A percentile compares a stretch with the other conserved stretches of the same genome.
Conservation (phyloP, 306 rosid species). For the Nissolia schottii region DNA sequence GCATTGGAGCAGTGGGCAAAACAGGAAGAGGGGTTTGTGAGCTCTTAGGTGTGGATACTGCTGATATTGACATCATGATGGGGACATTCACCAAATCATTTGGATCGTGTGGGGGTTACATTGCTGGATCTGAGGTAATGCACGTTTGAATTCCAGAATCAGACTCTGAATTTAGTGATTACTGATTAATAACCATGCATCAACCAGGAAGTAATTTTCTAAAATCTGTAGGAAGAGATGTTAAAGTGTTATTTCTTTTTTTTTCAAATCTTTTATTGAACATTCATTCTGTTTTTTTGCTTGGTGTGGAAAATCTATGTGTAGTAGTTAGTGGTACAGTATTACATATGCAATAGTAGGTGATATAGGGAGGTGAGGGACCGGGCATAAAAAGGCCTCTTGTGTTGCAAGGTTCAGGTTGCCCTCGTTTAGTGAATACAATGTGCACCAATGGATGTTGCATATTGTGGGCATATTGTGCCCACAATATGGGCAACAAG, state of each 20-base stretch:
- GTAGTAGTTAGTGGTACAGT: background rate
- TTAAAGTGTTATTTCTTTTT: background rate
- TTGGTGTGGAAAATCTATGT: background rate
- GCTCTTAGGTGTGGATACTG: constrained; percentile 72
- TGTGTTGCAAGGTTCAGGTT: background rate
- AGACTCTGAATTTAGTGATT: background rate
- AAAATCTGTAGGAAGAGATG: background rate
- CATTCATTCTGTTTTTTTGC: background rate
- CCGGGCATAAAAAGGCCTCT: background rate
- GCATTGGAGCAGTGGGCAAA: constrained; percentile 86
- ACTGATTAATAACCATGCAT: too few species aligned
- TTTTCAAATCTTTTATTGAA: too few species aligned
- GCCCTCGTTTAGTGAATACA: background rate
- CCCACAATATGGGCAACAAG: background rate
- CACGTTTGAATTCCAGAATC: background rate
- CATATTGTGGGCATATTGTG: background rate
- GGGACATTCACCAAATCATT: constrained; percentile 83
- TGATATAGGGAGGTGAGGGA: background rate
- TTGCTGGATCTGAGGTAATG: constrained; percentile 78
- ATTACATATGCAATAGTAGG: background rate
- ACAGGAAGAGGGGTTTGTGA: constrained; percentile 53
- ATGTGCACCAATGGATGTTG: background rate
- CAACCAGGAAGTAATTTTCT: background rate
- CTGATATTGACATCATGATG: constrained; percentile 84
- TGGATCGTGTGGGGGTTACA: constrained; percentile 84